Evolutionary conservation across 352 stramenopile species (phyloP).

Genomic region (Globisporangium sylvaticum): DNA sequence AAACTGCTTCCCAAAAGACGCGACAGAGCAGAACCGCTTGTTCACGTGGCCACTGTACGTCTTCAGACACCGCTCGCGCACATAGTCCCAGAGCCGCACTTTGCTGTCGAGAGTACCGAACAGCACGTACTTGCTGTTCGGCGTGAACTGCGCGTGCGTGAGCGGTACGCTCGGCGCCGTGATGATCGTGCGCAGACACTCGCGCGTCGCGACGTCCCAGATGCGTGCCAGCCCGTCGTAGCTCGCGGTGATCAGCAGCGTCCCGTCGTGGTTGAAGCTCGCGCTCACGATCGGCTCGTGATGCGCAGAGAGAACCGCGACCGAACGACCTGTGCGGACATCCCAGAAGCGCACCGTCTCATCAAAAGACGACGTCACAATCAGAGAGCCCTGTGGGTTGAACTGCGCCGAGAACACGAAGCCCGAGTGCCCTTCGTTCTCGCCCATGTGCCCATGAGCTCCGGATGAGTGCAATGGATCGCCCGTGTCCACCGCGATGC

Average conservation of each 20-base stretch:
- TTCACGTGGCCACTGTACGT: slow-evolving; percentile 76
- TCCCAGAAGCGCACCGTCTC: slow-evolving; percentile 97
- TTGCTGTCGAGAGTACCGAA: slow-evolving; percentile 89
- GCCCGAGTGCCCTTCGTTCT: slow-evolving; percentile 82
- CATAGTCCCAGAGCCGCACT: slow-evolving; percentile 91
- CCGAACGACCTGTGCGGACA: slow-evolving; percentile 85
- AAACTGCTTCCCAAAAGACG: slow-evolving; percentile 47
- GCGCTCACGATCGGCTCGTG: slow-evolving; percentile 94
- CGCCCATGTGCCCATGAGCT: slow-evolving; percentile 8
- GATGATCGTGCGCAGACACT: slow-evolving; percentile 94
- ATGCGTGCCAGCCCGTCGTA: slow-evolving; percentile 87
- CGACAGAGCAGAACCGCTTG: slow-evolving; percentile 85
- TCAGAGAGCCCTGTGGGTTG: slow-evolving; percentile 91
- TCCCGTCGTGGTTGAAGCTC: slow-evolving; percentile 93
- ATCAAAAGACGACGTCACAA: slow-evolving; percentile 91
- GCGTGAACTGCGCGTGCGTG: slow-evolving; percentile 87
- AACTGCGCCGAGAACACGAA: slow-evolving; percentile 96
- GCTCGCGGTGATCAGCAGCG: slow-evolving; percentile 84
- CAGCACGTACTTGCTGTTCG: slow-evolving; percentile 93
- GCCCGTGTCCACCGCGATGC: slow-evolving; percentile 21
- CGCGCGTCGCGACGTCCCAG: slow-evolving; percentile 95
- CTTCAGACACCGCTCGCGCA: slow-evolving; percentile 52
- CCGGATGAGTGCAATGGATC: neutral
- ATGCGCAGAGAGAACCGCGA: slow-evolving; percentile 90
- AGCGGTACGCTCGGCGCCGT: slow-evolving; percentile 49